Evolutionary conservation across 805 yeast species (phyloP).

Genomic region (Zygotorulaspora florentina): DNA sequence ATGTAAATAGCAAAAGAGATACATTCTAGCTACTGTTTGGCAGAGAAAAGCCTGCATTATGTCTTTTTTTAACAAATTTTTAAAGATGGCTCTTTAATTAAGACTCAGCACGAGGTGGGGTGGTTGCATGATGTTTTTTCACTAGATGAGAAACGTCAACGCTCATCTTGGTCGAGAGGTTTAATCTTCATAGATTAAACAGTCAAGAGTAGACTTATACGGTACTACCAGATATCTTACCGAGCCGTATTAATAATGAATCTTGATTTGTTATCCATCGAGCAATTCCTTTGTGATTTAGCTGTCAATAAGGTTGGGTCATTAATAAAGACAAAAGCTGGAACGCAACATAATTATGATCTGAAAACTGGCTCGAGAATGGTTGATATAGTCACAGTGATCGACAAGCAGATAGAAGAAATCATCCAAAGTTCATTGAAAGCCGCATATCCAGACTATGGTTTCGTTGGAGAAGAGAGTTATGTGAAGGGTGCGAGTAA

Average conservation of each 20-base stretch:
- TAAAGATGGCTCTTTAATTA: too few relatives aligned
- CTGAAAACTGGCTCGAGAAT: conserved; percentile 35
- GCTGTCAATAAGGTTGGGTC: conserved; percentile 40
- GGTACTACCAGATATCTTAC: not conserved
- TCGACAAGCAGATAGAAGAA: conserved; percentile 55
- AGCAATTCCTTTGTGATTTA: conserved; percentile 24
- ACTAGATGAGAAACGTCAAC: too few relatives aligned
- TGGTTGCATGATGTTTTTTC: too few relatives aligned
- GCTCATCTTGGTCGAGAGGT: too few relatives aligned
- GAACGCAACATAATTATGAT: conserved; percentile 36
- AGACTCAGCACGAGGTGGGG: too few relatives aligned
- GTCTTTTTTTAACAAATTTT: too few relatives aligned
- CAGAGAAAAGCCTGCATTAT: too few relatives aligned
- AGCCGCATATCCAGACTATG: conserved; percentile 43
- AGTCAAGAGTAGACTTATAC: too few relatives aligned
- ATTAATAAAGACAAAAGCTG: conserved; percentile 46
- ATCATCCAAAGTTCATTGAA: conserved; percentile 34
- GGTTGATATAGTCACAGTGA: conserved; percentile 62
- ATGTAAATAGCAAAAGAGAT: not conserved
- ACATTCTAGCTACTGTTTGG: not conserved
- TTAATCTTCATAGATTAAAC: too few relatives aligned
- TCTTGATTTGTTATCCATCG: conserved; percentile 26
- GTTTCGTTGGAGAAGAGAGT: conserved; percentile 60
- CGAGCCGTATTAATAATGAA: not conserved
- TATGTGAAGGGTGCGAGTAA: conserved; percentile 45